Conservation (phyloP, 1,284 basidiomycete genomes). For the Somion occarium region DNA sequence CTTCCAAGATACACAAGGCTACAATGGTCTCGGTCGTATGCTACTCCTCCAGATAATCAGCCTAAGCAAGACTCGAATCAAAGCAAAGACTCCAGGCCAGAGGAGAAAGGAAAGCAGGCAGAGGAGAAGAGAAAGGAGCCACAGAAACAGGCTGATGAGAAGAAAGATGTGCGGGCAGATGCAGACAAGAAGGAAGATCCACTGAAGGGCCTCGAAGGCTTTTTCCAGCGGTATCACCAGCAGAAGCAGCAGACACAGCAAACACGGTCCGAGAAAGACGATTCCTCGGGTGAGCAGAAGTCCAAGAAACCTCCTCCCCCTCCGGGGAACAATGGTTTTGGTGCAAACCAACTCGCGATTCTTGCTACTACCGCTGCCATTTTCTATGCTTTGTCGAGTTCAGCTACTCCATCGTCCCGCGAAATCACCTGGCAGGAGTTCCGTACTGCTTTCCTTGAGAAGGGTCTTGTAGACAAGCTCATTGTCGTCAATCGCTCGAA, state of each 20-base stretch:
- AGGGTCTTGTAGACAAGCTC: conserved; percentile 94
- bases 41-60: conserved; percentile 36
- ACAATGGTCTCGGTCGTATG: conserved; percentile 32
- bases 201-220: conserved; percentile 66
- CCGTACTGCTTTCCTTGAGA: conserved; percentile 91
- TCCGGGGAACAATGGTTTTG: conserved; percentile 44
- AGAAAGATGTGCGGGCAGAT: conserved; percentile 30
- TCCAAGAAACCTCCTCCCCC: conserved; percentile 35
- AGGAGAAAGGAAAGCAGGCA: conserved; percentile 23
- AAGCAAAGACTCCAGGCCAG: conserved; percentile 24
- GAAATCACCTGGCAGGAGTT: conserved; percentile 99
- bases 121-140: conserved; percentile 16
- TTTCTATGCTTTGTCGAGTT: conserved; percentile 66
- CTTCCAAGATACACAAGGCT: conserved; percentile 22
- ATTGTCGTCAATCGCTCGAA: conserved; percentile 89
- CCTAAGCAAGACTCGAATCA: conserved; percentile 25
- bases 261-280: conserved; percentile 16
- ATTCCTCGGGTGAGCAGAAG: conserved; percentile 14
- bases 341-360: conserved; percentile 55
- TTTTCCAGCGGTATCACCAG: conserved; percentile 72
- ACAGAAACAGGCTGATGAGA: conserved; percentile 28
- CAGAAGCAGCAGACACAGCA: conserved; percentile 31
- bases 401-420: conserved; percentile 56
- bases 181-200: conserved; percentile 28
- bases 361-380: conserved; percentile 56